These are phyloP conservation scores for Candida loeiensis DNA, from an alignment of 805 yeast genomes.

Conservation along the genomic window DNA sequence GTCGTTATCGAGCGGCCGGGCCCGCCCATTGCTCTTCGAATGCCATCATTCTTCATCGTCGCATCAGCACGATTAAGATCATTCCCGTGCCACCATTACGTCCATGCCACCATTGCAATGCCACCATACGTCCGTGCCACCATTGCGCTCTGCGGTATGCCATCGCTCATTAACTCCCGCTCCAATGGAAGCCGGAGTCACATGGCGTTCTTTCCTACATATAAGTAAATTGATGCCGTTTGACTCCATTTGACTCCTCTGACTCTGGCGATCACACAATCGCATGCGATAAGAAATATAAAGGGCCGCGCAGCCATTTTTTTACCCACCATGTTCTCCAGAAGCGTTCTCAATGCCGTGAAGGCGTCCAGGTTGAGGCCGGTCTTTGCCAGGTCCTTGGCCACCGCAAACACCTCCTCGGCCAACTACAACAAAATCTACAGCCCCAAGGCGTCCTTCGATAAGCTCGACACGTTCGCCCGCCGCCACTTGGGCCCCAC, in stretches of 20 bases:
- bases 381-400: background rate
- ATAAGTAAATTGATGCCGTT: background rate
- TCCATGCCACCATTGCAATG: no score
- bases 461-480: conserved; percentile 72
- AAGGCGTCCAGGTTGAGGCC: conserved; percentile 1
- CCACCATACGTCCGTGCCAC: no score
- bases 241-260: background rate
- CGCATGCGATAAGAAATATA: background rate
- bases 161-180: background rate
- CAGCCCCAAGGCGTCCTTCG: conserved; percentile 31
- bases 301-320: background rate
- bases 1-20: no score
- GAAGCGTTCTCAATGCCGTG: conserved; percentile 12
- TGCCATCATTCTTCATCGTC: no score
- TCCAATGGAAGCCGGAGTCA: background rate
- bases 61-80: no score
- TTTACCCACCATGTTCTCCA: conserved; percentile 5
- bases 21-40: no score
- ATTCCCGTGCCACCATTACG: no score
- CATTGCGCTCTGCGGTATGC: background rate
- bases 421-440: conserved; percentile 46
- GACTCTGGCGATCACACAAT: background rate
- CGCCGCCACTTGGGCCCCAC: conserved; percentile 90
- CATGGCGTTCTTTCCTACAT: no score
- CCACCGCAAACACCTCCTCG: conserved; percentile 54